Evolutionary conservation across 768 basidiomycete genomes (phyloP).

Genomic region (Leccinum imitatum): DNA sequence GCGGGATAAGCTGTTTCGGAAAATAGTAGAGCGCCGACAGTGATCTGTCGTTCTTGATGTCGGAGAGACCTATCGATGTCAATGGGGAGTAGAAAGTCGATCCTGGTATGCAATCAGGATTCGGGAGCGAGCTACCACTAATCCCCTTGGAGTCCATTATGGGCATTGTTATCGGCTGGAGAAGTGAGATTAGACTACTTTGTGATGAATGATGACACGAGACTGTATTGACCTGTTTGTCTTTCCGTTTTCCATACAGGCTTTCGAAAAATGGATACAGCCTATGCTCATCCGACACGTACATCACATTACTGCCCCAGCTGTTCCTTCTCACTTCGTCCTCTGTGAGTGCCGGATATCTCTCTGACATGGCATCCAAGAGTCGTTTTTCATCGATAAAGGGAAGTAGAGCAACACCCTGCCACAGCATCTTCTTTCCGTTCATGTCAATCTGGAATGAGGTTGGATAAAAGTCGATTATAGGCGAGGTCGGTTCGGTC

Average conservation of each 20-base stretch:
- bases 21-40: conserved; percentile 87
- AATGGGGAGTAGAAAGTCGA: conserved; percentile 86
- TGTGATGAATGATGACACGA: not conserved
- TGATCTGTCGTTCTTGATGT: conserved; percentile 85
- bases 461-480: conserved; percentile 92
- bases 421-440: conserved; percentile 99
- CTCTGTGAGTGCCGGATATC: conserved; percentile 65
- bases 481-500: conserved; percentile 83
- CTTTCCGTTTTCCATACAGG: conserved; percentile 88
- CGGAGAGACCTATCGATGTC: conserved; percentile 54
- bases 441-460: conserved; percentile 99
- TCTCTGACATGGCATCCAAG: conserved; percentile 75
- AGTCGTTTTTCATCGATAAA: conserved; percentile 90
- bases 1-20: conserved; percentile 83
- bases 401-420: conserved; percentile 93
- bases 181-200: conserved; percentile 16
- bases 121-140: conserved; percentile 75
- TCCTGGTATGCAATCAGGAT: conserved; percentile 88
- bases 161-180: conserved; percentile 75
- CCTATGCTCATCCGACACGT: conserved; percentile 80
- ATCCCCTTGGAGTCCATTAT: conserved; percentile 71
- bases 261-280: conserved; percentile 86
- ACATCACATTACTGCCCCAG: conserved; percentile 82
- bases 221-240: conserved; percentile 55
- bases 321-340: conserved; percentile 83